Conservation (phyloP, 164 flowering plant species). For the Chimonanthus salicifolius region DNA sequence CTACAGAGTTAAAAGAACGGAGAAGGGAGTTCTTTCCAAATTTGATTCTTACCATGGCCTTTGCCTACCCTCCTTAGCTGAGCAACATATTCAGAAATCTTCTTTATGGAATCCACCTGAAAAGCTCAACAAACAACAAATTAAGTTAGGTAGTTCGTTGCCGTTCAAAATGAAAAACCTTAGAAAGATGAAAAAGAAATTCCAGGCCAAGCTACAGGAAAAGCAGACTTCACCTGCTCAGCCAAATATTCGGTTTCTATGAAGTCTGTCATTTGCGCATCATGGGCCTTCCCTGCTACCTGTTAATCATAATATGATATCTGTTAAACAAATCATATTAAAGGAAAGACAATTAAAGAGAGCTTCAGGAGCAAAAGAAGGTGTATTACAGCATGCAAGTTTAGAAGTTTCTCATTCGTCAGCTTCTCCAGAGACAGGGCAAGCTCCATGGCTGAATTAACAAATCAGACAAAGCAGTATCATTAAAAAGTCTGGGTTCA, state of each 20-base stretch:
- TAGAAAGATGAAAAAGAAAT: background rate
- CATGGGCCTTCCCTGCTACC: constrained; percentile 58
- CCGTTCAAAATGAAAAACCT: background rate
- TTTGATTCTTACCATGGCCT: constrained; percentile 68
- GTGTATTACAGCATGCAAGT: constrained; percentile 11
- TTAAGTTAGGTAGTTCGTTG: background rate
- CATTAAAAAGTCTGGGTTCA: background rate
- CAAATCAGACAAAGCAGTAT: background rate
- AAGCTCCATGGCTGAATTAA: constrained; percentile 19
- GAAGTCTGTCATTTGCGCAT: constrained; percentile 74
- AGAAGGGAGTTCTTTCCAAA: background rate
- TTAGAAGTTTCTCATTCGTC: constrained; percentile 17
- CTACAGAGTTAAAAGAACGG: background rate
- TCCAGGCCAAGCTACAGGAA: background rate
- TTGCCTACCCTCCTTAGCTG: constrained; percentile 91
- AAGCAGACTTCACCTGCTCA: constrained; percentile 58
- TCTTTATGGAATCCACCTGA: constrained; percentile 83
- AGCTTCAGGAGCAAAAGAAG: background rate
- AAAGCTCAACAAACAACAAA: background rate
- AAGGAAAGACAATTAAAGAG: background rate
- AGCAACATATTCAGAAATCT: constrained; percentile 85
- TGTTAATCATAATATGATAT: constrained; percentile 18
- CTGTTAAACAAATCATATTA: background rate
- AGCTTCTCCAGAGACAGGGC: constrained; percentile 21
- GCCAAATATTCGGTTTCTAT: constrained; percentile 64